These are phyloP conservation scores for Shiraia bambusicola DNA, from an alignment of 2,329 filamentous ascomycete species.

Conservation along the genomic window DNA sequence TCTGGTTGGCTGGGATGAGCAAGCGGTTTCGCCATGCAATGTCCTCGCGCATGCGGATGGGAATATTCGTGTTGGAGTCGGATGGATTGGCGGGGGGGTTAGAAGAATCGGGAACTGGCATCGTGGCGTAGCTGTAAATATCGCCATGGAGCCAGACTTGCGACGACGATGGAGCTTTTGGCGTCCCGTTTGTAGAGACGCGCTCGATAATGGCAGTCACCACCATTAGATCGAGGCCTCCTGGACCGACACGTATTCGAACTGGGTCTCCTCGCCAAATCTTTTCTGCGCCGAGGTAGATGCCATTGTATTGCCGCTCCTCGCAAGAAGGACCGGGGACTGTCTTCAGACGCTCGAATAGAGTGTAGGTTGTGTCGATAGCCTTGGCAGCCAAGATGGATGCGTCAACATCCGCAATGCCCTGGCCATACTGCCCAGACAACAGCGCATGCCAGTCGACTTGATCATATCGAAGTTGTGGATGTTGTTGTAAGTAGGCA, in stretches of 20 bases:
- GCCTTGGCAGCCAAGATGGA: constrained; percentile 60
- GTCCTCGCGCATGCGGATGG: constrained; percentile 55
- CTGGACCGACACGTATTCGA: constrained; percentile 49
- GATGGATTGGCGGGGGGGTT: constrained; percentile 42
- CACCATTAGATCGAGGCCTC: constrained; percentile 53
- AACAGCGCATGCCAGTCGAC: constrained; percentile 54
- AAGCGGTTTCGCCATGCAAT: constrained; percentile 51
- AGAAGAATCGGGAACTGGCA: constrained; percentile 25
- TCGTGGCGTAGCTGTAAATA: constrained; percentile 52
- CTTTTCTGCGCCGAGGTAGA: constrained; percentile 61
- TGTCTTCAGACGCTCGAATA: constrained; percentile 52
- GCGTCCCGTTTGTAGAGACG: constrained; percentile 14
- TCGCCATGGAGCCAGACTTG: constrained; percentile 52
- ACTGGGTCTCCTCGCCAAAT: constrained; percentile 61
- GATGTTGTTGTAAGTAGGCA: constrained; percentile 45
- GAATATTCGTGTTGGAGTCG: constrained; percentile 47
- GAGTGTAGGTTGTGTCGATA: constrained; percentile 58
- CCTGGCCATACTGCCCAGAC: constrained; percentile 48
- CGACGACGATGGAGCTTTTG: constrained; percentile 21
- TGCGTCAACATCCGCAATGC: constrained; percentile 57
- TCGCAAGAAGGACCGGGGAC: constrained; percentile 40
- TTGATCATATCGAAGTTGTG: constrained; percentile 48
- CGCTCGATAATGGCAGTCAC: constrained; percentile 49
- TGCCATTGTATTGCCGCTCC: constrained; percentile 53
- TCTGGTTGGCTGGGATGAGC: constrained; percentile 43